Percentiles rank a stretch among this genome's conserved stretches.
phyloP scores from a whole-genome alignment of 495 filamentous ascomycete species.

The Xylaria cubensis region DNA sequence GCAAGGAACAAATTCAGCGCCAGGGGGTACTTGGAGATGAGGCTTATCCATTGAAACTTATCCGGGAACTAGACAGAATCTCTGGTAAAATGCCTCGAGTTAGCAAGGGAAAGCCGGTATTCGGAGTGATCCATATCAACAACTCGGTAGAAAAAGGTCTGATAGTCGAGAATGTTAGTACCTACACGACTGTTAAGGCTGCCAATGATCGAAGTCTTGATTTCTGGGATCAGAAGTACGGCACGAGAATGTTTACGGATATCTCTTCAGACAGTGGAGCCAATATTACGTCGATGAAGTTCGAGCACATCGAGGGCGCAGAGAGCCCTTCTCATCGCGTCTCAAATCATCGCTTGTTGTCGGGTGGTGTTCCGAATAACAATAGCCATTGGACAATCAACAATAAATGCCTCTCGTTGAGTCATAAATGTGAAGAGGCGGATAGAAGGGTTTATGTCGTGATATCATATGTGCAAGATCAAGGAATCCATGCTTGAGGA shows the following conservation, averaged over 20 bases:
- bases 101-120: background rate
- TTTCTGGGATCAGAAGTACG: constrained; percentile 20
- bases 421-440: background rate
- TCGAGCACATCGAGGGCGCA: background rate
- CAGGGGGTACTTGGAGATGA: background rate
- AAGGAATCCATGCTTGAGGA: constrained; percentile 15
- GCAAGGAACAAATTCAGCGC: background rate
- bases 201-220: constrained; percentile 19
- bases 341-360: background rate
- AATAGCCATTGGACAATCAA: constrained; percentile 16
- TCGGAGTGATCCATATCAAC: constrained; percentile 13
- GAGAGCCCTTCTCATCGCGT: background rate
- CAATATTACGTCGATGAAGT: background rate
- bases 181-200: constrained; percentile 12
- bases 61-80: background rate
- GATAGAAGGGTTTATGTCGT: constrained; percentile 8
- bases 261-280: background rate
- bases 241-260: constrained; percentile 14
- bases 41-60: constrained; percentile 17
- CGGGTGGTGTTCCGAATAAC: constrained; percentile 9
- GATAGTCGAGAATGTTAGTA: constrained; percentile 20
- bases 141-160: background rate
- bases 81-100: background rate
- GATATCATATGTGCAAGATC: constrained; percentile 12
- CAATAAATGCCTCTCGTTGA: constrained; percentile 9